Base-by-base conservation (phyloP, 2,329 filamentous ascomycete species). In the Coccinonectria pachysandricola region DNA sequence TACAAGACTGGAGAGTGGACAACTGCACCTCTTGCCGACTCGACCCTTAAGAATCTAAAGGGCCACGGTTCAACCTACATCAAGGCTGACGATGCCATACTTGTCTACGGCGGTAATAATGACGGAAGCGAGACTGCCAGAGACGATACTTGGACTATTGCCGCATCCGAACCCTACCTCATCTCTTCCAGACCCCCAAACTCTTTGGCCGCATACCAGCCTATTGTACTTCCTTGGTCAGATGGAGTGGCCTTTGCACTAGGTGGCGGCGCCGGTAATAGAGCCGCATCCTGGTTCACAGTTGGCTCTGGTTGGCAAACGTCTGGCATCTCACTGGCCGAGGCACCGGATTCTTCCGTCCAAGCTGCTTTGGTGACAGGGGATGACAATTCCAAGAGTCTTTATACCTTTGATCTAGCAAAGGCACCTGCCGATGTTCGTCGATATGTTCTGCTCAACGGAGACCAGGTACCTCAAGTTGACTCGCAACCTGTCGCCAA, bases 21-120 rank as follows among this genome's bases (percentile, higher is more conserved):
- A 26, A 60, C 56, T 7, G 52, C 73, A 15, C 47, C 42, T 16
- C 56, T 56, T 8, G 31, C 53, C 10, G 58, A 59, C 16, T 50
- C 56, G 18, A 71, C 77, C 23, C 68, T 79, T 24, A 66, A 80
- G 47, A 73, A 84, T 45, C 75, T 85, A 31, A 62, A 74, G 32
- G 71, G 78, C 41, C 88, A 96, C 52, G 77, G 73, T 39, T 79
- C 80, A 8, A 68, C 72, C 11, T 95, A 86, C 49, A 62, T 96
- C 28, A 68, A 75, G 35, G 66, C 68, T 12, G 70, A 74, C 10
- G 68, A 83, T 29, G 68, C 73, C 4, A 81, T 96, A 28, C 57
- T 95, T 13, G 66, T 94, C 14, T 95, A 87, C 49, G 82, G 78
- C 16, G 88, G 88, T 23, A 74, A 68, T 10, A 73, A 77, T 42